Evolutionary conservation across 1,284 basidiomycete species (phyloP), one percentile per base, ranked within the genome.

Genomic region (Gomphus bonarii): DNA sequence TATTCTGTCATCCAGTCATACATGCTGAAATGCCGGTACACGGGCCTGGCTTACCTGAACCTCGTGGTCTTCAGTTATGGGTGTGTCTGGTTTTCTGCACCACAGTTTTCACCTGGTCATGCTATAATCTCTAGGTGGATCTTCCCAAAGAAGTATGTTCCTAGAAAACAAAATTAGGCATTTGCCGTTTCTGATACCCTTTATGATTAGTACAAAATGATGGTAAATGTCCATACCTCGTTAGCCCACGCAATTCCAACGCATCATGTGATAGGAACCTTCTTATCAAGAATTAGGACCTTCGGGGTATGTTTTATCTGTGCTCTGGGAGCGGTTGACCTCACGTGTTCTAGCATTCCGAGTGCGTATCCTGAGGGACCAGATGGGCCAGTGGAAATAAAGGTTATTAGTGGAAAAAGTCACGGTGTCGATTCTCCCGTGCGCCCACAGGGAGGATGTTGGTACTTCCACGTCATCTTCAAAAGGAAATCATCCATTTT

Each of bases 21-120:
- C 90, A 93, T 65, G 85, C 88, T 3, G 91, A 91, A 71, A 97
- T 97, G 90, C 95, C 95, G 2, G 75, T 91, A 4, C 85, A 88
- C 61, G 81, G 73, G 6, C 71, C 76, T 22, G 83, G 81, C n/a
- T 61, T 73, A 3, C 84, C 88, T 2, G 72, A 89, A 68, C 78
- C 93, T 65, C 66, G 78, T 31, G 95, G 92, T 7, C 74, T 98
- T 42, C 95, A 98, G 66, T 80, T 98, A 28, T 97, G 95, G 95
- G 75, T 97, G 10, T 51, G 55, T 43, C 28, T 35, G 25, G 3
- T 51, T 48, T 14, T n/a, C 18, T 48, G 7, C 28, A 31, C 31
- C 16, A n/a, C 47, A 22, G 20, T 10, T 5, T 25, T 1, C n/a
- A 9, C 5, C n/a, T 22, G 43, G 3, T 25, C 43, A 50, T 31